Conservation (phyloP, 164 flowering plant genomes). For the Buxus sempervirens region DNA sequence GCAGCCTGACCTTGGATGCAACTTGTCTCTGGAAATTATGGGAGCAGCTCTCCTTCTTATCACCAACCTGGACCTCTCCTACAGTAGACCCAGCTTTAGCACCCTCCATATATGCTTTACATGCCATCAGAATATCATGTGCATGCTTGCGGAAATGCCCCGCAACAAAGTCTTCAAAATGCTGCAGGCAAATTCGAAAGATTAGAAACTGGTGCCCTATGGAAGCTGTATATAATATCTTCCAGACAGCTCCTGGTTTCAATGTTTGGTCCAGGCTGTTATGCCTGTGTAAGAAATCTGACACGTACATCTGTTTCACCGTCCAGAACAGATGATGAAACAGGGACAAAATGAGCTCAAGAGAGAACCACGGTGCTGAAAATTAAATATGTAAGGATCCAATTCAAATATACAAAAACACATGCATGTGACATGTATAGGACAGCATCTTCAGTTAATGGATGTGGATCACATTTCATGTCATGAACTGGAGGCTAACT, state of each 20-base stretch:
- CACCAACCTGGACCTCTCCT: slow-evolving; percentile 54
- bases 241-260: too few species aligned
- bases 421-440: too few species aligned
- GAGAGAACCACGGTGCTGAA: not conserved
- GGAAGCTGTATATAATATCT: too few species aligned
- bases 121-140: slow-evolving; percentile 53
- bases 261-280: not conserved
- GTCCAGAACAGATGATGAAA: too few species aligned
- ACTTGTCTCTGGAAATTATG: slow-evolving; percentile 33
- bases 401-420: too few species aligned
- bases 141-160: slow-evolving; percentile 68
- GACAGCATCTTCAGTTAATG: too few species aligned
- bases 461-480: not conserved
- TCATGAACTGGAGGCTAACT: too few species aligned
- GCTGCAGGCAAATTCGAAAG: slow-evolving; percentile 37
- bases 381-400: not conserved
- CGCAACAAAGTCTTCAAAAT: slow-evolving; percentile 65
- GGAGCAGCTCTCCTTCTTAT: slow-evolving; percentile 44
- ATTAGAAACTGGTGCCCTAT: too few species aligned
- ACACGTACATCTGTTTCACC: too few species aligned
- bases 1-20: slow-evolving; percentile 26
- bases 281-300: too few species aligned
- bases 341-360: too few species aligned
- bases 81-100: slow-evolving; percentile 63
- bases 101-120: slow-evolving; percentile 73